phyloP scores from a whole-genome alignment of 179 eudicot genomes.

The Drosera spatulata region DNA sequence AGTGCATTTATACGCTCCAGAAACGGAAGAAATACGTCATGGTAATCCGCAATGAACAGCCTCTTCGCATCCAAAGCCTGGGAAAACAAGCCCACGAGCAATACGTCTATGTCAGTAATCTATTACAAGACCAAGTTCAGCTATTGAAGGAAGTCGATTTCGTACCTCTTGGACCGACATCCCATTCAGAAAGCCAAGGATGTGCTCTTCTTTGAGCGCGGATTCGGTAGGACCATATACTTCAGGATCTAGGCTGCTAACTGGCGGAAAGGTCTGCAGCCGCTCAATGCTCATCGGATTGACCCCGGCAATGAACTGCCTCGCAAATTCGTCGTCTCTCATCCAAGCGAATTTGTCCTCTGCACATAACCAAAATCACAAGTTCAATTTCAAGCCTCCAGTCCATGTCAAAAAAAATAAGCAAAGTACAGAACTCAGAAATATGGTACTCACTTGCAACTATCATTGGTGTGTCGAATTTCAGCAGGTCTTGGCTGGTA shows the following conservation, averaged over 20 bases:
- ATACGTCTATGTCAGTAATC: too few relatives aligned
- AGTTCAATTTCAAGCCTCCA: not conserved
- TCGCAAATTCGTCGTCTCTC: conserved; percentile 93
- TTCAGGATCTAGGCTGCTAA: conserved; percentile 76
- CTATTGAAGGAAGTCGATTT: too few relatives aligned
- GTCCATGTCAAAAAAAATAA: too few relatives aligned
- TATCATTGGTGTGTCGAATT: conserved; percentile 73
- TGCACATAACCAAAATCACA: conserved; percentile 10
- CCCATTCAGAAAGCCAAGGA: conserved; percentile 57
- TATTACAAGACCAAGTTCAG: too few relatives aligned
- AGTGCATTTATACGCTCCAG: conserved; percentile 66
- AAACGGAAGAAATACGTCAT: conserved; percentile 75
- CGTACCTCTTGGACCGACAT: conserved; percentile 88
- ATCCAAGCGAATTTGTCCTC: conserved; percentile 95
- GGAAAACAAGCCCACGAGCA: too few relatives aligned
- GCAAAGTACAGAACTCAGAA: not conserved
- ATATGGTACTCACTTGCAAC: conserved; percentile 44
- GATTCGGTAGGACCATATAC: conserved; percentile 62
- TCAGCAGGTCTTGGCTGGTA: conserved; percentile 63
- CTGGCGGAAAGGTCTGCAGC: conserved; percentile 65
- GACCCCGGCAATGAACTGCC: conserved; percentile 86
- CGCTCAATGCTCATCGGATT: conserved; percentile 76
- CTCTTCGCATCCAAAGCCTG: conserved; percentile 80
- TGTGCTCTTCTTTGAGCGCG: conserved; percentile 72
- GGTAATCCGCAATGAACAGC: conserved; percentile 73